Base-by-base conservation (phyloP, 768 basidiomycete genomes). In the Tremella yokohamensis region DNA sequence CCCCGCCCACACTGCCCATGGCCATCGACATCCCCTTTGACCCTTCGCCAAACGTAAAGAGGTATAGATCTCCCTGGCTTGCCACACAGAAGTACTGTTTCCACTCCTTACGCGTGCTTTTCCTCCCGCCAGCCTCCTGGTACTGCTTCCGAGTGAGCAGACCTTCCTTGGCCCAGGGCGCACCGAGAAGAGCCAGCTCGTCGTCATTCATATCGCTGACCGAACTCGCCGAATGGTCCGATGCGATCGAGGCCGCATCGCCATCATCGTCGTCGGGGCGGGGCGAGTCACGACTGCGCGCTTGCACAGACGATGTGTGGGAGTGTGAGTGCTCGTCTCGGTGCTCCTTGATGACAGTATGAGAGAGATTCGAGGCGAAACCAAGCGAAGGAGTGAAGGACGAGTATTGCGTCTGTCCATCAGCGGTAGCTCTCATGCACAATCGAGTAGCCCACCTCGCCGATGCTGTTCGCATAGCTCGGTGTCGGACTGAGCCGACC, bases 161-260 rank as follows among this genome's bases (percentile, higher is more conserved):
- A 12, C 96, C 96, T 76, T 99, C 96, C 77, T 99, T 99, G 0
- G 96, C 96, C 94, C 94, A 99, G 0, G 96, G 96, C 4, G 96
- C 86, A 15, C 96, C 96, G 15, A 96, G 84, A 38, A 98, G 80
- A 1, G 94, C 94, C 12, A 99, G 81, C 77, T 96, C 91, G 76
- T 98, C 96, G 67, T 98, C 94, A 7, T 88, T 85, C 58, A 97
- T 90, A 2, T 76, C 68, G 20, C 65, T 64, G 16, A 54, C 26
- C 15, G 42, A 44, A 24, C 29, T 40, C 8, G 15, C 24, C 8
- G 60, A 57, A 8, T 15, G 6, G n/a, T 45, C n/a, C 42, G 42
- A 45, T 6, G 42, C 42, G 15, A 45, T 45, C n/a, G 42, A 45
- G 22, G n/a, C n/a, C 6, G 42, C 42, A 18, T 45, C 42, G 22